phyloP scores from a whole-genome alignment of 805 yeast species.

The Scheffersomyces ergatensis region DNA sequence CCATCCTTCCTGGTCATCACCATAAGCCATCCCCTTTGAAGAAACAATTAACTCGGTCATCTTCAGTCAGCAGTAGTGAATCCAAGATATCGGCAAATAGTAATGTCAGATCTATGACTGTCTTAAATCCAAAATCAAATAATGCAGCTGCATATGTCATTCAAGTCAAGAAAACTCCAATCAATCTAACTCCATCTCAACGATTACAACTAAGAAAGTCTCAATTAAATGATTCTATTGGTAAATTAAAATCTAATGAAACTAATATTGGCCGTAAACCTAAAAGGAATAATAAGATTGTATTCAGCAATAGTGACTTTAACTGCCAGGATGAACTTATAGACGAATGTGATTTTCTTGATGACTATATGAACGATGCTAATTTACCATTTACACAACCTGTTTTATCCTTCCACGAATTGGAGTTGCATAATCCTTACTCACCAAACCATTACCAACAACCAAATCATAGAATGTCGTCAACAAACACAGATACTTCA shows the following conservation, averaged over 20 bases:
- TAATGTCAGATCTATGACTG: conserved; percentile 2
- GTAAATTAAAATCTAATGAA: conserved; percentile 14
- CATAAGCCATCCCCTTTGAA: conserved; percentile 13
- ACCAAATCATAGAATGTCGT: conserved; percentile 12
- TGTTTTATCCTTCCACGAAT: conserved; percentile 21
- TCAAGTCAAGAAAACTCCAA: conserved; percentile 20
- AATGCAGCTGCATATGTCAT: conserved; percentile 14
- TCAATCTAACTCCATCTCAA: conserved; percentile 27
- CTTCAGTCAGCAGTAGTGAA: conserved; percentile 13
- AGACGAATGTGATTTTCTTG: conserved; percentile 37
- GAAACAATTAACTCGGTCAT: conserved; percentile 14
- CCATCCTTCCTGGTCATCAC: neutral
- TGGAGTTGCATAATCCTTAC: neutral
- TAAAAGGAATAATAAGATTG: neutral
- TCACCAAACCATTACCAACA: neutral
- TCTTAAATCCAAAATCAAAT: neutral
- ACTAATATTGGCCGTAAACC: neutral
- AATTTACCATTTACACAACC: conserved; percentile 67
- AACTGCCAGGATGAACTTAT: conserved; percentile 12
- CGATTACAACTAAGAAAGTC: conserved; percentile 23
- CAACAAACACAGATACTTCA: conserved; percentile 31
- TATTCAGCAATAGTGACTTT: conserved; percentile 3
- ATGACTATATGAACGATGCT: conserved; percentile 9
- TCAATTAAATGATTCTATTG: conserved; percentile 21
- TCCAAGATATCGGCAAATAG: conserved; percentile 3